These are phyloP conservation scores for Candida suzukii DNA, from an alignment of 805 yeast species.

Conservation along the genomic window DNA sequence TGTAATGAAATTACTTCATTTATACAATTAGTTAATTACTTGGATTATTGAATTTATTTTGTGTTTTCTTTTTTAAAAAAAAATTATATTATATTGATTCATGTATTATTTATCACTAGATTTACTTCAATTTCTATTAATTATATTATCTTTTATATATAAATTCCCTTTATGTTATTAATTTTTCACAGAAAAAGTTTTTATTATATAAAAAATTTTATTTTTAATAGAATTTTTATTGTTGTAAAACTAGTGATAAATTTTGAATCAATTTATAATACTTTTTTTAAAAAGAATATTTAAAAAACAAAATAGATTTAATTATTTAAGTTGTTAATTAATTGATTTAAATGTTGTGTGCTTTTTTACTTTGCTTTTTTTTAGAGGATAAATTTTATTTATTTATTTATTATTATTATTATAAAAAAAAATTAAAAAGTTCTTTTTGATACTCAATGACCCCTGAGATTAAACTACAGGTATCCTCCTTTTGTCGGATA, in stretches of 20 bases:
- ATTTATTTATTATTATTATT: too few relatives aligned
- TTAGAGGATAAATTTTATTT: not conserved
- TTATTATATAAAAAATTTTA: too few relatives aligned
- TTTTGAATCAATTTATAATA: not conserved
- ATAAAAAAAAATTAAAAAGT: too few relatives aligned
- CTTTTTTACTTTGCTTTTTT: too few relatives aligned
- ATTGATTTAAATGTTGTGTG: not conserved
- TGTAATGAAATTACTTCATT: too few relatives aligned
- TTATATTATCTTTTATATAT: too few relatives aligned
- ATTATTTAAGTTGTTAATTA: not conserved
- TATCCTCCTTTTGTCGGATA: constrained; percentile 2
- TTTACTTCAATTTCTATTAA: not conserved
- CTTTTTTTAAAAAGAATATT: not conserved
- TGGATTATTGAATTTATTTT: not conserved
- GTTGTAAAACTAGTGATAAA: too few relatives aligned
- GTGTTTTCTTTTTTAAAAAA: not conserved
- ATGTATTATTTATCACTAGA: not conserved
- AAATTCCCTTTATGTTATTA: too few relatives aligned
- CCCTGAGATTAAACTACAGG: constrained; percentile 1
- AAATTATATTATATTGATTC: too few relatives aligned
- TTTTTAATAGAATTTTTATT: too few relatives aligned
- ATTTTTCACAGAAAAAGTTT: too few relatives aligned
- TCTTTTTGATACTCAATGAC: constrained; percentile 21
- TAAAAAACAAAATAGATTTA: too few relatives aligned
- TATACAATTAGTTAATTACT: not conserved